phyloP scores from a whole-genome alignment of 805 yeast genomes.

The Myxozyma neotropica region DNA sequence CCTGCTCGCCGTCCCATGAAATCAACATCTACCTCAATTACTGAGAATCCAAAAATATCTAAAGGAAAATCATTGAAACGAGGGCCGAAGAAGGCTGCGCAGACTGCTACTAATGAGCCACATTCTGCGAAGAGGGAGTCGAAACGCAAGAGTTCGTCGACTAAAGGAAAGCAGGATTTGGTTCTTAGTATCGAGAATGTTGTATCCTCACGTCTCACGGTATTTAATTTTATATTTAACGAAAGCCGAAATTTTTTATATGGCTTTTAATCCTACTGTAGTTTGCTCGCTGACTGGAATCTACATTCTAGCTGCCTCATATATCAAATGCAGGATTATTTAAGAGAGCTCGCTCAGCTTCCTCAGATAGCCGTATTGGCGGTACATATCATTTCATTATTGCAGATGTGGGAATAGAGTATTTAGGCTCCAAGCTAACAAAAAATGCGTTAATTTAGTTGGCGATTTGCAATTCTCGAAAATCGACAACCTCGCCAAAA shows the following conservation, averaged over 20 bases:
- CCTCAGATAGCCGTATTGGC: neutral
- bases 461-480: slow-evolving; percentile 6
- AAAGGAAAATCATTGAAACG: neutral
- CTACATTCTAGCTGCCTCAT: neutral
- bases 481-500: neutral
- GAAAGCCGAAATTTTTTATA: neutral
- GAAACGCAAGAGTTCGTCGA: neutral
- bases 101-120: neutral
- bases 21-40: neutral
- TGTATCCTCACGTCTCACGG: slow-evolving; percentile 4
- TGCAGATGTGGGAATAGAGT: neutral
- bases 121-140: neutral
- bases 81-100: no score
- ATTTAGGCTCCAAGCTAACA: no score
- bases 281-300: neutral
- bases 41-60: neutral
- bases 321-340: neutral
- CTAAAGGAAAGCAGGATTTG: neutral
- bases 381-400: neutral
- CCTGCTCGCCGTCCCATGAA: slow-evolving; percentile 7
- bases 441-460: no score
- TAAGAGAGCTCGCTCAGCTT: slow-evolving; percentile 2
- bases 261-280: no score
- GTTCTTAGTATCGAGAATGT: neutral
- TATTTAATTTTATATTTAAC: neutral